Conservation (phyloP, 345 rosid species). For the Salix purpurea region DNA sequence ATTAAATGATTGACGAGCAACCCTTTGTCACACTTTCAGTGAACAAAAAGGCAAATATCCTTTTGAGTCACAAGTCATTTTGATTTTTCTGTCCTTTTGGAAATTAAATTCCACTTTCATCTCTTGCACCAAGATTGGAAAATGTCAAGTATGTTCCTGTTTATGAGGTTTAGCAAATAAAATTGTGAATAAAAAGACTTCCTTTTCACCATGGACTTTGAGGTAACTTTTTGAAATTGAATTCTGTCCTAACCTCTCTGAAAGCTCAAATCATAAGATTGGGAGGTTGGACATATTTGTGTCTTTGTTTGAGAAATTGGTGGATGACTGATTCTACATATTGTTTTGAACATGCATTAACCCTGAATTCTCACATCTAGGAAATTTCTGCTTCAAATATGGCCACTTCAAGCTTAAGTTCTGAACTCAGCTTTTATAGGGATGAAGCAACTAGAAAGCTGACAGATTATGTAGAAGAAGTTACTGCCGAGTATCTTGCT, state of each 20-base stretch:
- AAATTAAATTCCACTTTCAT: too few relatives aligned
- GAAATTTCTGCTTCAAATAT: constrained; percentile 36
- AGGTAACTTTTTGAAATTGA: neutral
- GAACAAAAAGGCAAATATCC: too few relatives aligned
- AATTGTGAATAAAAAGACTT: neutral
- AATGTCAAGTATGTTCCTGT: too few relatives aligned
- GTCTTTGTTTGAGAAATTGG: neutral
- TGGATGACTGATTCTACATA: neutral
- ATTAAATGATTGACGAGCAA: too few relatives aligned
- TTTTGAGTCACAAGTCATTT: too few relatives aligned
- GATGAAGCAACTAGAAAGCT: constrained; percentile 38
- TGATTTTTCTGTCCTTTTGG: too few relatives aligned
- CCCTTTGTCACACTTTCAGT: too few relatives aligned
- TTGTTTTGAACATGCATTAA: constrained; percentile 4
- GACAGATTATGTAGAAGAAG: constrained; percentile 45
- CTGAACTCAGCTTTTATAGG: constrained; percentile 19
- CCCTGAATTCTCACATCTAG: constrained; percentile 27
- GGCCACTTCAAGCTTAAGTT: constrained; percentile 12
- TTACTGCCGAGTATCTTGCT: constrained; percentile 46
- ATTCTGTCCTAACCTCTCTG: neutral
- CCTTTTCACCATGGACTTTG: neutral
- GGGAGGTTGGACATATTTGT: neutral
- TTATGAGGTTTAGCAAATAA: neutral
- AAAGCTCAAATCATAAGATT: neutral
- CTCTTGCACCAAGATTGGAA: too few relatives aligned